Base-by-base conservation (phyloP, 371 early-diverging fungal species). In the Fennellomyces sp. region DNA sequence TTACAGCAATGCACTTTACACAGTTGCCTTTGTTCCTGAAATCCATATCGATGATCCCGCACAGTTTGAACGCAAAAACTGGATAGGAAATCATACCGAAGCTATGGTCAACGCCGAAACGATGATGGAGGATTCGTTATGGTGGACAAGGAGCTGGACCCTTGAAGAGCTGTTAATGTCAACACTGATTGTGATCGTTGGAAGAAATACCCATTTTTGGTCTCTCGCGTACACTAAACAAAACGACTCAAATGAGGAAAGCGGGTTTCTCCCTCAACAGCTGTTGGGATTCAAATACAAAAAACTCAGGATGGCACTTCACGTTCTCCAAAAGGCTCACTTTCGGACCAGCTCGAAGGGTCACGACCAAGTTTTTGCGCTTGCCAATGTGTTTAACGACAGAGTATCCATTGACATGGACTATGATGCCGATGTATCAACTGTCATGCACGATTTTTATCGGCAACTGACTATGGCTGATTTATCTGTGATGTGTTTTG, bases 251-350 rank as follows among this genome's bases (percentile, higher is more conserved):
- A 1, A 39, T 3, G 1, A 5, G 5, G 2, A 6, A 0, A 13
- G 6, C 0, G 39, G 17, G 1, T 2, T 39, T 13, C 5, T 39
- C 17, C 17, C 39, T 13, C 13, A 39, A 1, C 1, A 6, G 13
- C 13, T 39, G 7, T 19, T 39, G 5, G 4, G 13, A n/a, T 11
- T 11, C 17, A 5, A 19, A 6, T 13, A 13, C 13, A 0, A 5
- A 3, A 19, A 39, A 39, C 45, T 23, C 0, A 17, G n/a, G 0
- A 3, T 1, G 17, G 41, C 45, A 6, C 74, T 90, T 92, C 78
- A 99, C 89, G 36, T 91, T 80, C 12, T 94, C 92, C 64, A 89
- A 82, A 66, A 95, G 93, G 17, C 88, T 73, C 4, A 95, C 88
- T 12, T 85, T 82, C 5, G 92, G 94, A 50, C 85, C 68, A n/a